phyloP scores from a whole-genome alignment of 257 asterid species.

The Gentiana macrophylla region DNA sequence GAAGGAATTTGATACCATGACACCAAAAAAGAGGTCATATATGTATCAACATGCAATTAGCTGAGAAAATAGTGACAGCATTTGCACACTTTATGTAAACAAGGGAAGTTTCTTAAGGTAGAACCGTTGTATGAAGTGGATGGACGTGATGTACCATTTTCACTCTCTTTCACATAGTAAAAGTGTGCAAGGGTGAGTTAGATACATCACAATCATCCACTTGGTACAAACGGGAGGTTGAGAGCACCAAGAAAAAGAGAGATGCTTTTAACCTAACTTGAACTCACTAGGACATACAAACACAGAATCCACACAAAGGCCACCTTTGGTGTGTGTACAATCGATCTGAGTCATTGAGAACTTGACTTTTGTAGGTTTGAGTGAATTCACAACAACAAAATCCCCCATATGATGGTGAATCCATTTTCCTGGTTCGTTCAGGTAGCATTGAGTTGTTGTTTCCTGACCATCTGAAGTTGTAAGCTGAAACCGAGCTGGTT shows the following conservation, averaged over 20 bases:
- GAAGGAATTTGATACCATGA: too few species aligned
- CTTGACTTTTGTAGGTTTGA: slow-evolving; percentile 42
- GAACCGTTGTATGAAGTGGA: too few species aligned
- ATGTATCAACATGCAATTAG: too few species aligned
- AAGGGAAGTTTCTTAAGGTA: too few species aligned
- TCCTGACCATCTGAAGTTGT: slow-evolving; percentile 71
- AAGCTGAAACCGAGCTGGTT: slow-evolving; percentile 69
- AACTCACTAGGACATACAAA: slow-evolving; percentile 48
- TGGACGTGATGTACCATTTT: too few species aligned
- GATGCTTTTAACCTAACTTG: slow-evolving; percentile 37
- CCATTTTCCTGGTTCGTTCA: slow-evolving; percentile 77
- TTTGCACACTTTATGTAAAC: too few species aligned
- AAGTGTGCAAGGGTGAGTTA: too few species aligned
- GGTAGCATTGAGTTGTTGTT: slow-evolving; percentile 62
- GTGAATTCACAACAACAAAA: slow-evolving; percentile 30
- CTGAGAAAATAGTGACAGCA: too few species aligned
- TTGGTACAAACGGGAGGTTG: slow-evolving; percentile 10
- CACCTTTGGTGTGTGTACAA: slow-evolving; percentile 92
- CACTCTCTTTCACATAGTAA: too few species aligned
- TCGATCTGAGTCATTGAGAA: slow-evolving; percentile 92
- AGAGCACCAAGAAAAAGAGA: slow-evolving; percentile 35
- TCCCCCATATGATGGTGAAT: slow-evolving; percentile 64
- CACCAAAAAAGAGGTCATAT: too few species aligned
- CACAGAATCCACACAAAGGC: slow-evolving; percentile 84
- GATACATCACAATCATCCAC: too few species aligned